Percentiles rank a stretch among this genome's conserved stretches.
Conservation (phyloP, 2,329 filamentous ascomycete genomes). For the Cercospora sesami region DNA sequence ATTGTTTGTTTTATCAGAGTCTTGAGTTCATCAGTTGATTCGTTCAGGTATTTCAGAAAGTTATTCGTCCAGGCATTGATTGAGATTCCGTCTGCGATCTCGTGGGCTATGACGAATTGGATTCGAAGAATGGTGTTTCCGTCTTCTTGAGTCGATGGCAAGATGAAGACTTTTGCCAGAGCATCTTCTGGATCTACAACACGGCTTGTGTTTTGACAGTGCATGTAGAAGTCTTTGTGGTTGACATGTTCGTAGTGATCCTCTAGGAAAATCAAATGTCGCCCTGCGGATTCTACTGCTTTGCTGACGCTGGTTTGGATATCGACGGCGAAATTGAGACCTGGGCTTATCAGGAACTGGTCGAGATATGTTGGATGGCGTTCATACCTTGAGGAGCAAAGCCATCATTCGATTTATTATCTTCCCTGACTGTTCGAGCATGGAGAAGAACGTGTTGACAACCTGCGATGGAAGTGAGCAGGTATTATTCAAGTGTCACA, state of each 20-base stretch:
- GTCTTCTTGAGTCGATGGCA: slow-evolving; percentile 36
- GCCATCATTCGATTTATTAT: slow-evolving; percentile 12
- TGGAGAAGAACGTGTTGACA: slow-evolving; percentile 42
- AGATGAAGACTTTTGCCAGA: slow-evolving; percentile 44
- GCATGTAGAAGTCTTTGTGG: slow-evolving; percentile 42
- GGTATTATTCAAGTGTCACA: neutral
- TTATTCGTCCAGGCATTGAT: slow-evolving; percentile 44
- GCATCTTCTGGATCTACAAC: slow-evolving; percentile 42
- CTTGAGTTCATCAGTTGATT: slow-evolving; percentile 27
- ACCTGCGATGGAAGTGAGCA: neutral
- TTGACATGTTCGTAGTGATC: slow-evolving; percentile 42
- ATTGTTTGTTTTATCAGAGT: slow-evolving; percentile 27
- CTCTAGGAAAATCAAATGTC: slow-evolving; percentile 42
- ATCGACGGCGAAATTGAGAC: slow-evolving; percentile 41
- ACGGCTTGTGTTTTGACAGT: slow-evolving; percentile 45
- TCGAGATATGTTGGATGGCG: neutral
- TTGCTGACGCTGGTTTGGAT: slow-evolving; percentile 34
- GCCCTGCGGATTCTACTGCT: slow-evolving; percentile 37
- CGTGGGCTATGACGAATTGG: slow-evolving; percentile 46
- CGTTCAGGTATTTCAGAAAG: slow-evolving; percentile 44
- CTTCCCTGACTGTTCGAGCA: slow-evolving; percentile 32
- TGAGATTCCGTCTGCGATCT: slow-evolving; percentile 47
- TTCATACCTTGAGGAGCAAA: slow-evolving; percentile 13
- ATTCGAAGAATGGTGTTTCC: slow-evolving; percentile 40
- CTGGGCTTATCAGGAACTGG: neutral